Conservation (phyloP, 2,329 filamentous ascomycete genomes). For the Chaetomium olivaceum region DNA sequence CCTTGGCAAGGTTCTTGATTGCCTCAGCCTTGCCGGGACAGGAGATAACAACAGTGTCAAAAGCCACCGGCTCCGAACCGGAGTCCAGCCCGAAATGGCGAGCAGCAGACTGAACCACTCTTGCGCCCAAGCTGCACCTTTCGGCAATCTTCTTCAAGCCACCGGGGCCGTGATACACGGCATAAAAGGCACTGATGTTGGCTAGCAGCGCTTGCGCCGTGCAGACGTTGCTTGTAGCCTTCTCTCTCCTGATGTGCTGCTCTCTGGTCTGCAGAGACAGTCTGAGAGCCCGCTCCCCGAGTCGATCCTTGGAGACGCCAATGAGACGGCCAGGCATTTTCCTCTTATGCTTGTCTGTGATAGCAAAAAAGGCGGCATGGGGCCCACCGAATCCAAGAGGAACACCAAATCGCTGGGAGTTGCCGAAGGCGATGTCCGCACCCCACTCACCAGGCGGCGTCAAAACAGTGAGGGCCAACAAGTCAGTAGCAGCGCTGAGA, state of each 20-base stretch:
- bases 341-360: constrained; percentile 86
- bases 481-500: constrained; percentile 85
- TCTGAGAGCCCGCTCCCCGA: constrained; percentile 78
- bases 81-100: constrained; percentile 61
- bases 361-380: constrained; percentile 96
- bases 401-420: constrained; percentile 86
- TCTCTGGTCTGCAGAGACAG: constrained; percentile 89
- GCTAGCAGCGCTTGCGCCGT: constrained; percentile 91
- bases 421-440: constrained; percentile 93
- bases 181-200: constrained; percentile 95
- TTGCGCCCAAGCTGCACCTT: constrained; percentile 69
- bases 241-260: constrained; percentile 93
- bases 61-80: constrained; percentile 60
- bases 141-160: constrained; percentile 83
- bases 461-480: constrained; percentile 81
- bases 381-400: constrained; percentile 90
- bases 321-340: constrained; percentile 91
- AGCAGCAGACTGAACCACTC: constrained; percentile 66
- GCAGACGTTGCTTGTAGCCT: constrained; percentile 97
- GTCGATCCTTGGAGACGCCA: constrained; percentile 86
- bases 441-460: constrained; percentile 92
- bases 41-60: constrained; percentile 75
- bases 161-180: constrained; percentile 85
- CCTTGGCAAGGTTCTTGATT: constrained; percentile 53
- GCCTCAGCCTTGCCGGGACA: constrained; percentile 52